Evolutionary conservation across 805 yeast genomes (phyloP).

Genomic region (Hanseniaspora osmophila): DNA sequence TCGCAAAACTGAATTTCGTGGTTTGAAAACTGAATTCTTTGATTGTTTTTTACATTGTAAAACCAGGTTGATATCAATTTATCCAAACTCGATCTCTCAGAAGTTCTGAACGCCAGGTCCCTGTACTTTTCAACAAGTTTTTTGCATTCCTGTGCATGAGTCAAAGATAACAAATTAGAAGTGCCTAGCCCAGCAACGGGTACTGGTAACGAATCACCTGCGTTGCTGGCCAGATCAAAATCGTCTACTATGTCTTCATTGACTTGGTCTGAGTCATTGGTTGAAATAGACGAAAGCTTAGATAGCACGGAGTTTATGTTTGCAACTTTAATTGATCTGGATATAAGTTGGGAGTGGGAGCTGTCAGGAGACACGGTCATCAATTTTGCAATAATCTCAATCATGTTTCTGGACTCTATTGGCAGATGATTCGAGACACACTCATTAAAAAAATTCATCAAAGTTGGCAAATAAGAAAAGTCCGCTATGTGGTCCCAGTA

Average conservation of each 20-base stretch:
- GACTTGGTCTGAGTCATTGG: neutral
- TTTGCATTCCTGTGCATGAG: constrained; percentile 27
- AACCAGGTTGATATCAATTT: constrained; percentile 43
- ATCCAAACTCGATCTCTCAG: constrained; percentile 13
- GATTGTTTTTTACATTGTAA: constrained; percentile 8
- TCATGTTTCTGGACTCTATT: constrained; percentile 44
- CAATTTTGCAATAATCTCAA: constrained; percentile 49
- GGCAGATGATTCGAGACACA: constrained; percentile 51
- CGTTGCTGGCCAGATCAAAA: constrained; percentile 37
- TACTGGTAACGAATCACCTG: constrained; percentile 22
- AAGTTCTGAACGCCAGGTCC: constrained; percentile 17
- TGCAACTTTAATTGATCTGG: constrained; percentile 6
- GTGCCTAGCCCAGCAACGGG: constrained; percentile 21
- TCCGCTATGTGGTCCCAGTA: constrained; percentile 67
- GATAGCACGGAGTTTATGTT: constrained; percentile 2
- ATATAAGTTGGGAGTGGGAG: constrained; percentile 7
- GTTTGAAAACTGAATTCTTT: neutral
- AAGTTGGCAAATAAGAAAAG: constrained; percentile 45
- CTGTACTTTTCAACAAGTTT: constrained; percentile 39
- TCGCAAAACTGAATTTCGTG: constrained; percentile 20
- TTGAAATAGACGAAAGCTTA: constrained; percentile 1
- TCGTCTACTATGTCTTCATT: constrained; percentile 33
- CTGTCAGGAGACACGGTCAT: constrained; percentile 41
- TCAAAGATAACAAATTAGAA: constrained; percentile 25
- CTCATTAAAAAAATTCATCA: constrained; percentile 69